These are phyloP conservation scores for Nicotiana knightiana DNA, from an alignment of 257 asterid genomes.

Conservation along the genomic window DNA sequence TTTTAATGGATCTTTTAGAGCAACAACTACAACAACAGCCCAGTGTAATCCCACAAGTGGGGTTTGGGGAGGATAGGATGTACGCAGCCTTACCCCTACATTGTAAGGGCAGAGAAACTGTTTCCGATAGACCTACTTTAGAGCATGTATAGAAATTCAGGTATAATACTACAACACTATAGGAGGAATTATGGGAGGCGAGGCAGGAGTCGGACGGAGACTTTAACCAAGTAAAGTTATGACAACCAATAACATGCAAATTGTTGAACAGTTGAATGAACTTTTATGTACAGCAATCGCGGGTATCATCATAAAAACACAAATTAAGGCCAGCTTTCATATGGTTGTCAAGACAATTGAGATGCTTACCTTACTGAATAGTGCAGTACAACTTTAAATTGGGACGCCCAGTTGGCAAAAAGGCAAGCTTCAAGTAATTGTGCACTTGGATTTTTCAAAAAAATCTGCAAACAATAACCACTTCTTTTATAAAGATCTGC, in stretches of 20 bases:
- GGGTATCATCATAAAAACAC: background rate
- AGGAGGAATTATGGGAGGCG: background rate
- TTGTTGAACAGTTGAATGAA: background rate
- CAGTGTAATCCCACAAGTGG: too few species aligned
- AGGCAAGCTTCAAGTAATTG: background rate
- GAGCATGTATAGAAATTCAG: background rate
- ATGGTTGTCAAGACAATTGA: background rate
- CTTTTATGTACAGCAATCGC: background rate
- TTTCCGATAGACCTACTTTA: too few species aligned
- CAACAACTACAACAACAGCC: background rate
- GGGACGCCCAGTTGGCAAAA: background rate
- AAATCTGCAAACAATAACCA: background rate
- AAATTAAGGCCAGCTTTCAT: background rate
- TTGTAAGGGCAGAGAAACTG: too few species aligned
- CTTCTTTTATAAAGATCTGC: background rate
- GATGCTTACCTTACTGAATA: background rate
- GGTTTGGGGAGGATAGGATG: too few species aligned
- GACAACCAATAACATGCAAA: background rate
- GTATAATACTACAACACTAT: background rate
- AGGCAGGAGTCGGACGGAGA: background rate
- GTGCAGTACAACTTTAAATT: background rate
- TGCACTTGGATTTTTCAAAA: background rate
- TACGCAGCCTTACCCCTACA: too few species aligned
- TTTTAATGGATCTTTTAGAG: background rate
- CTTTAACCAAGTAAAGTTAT: background rate